Evolutionary conservation across 2,329 filamentous ascomycete species (phyloP), one percentile per base, ranked within the genome.

Genomic region (Fusarium lyarnte): DNA sequence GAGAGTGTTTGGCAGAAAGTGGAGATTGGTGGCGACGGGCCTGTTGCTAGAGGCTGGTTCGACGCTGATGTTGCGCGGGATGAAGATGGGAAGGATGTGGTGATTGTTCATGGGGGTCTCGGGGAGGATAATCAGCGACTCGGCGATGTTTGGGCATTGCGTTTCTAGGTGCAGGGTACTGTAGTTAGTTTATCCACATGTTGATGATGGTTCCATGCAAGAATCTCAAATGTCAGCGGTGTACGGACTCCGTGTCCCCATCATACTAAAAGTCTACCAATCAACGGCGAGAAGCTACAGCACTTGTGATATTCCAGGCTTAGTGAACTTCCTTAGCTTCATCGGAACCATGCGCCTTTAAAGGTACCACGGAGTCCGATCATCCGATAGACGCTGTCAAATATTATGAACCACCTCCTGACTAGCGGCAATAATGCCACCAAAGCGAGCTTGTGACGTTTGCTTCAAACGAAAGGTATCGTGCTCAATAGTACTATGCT

Each of bases 11-110:
- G 62, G 62, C 1, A 41, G 6, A 64, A 7, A 3, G 12, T 46
- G 7, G 23, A 55, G 1, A 13, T n/a, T 3, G 13, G 19, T 8
- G 39, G 13, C 3, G 21, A 25, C 1, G 33, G 8, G 2, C 62
- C 62, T 25, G 58, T 27, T n/a, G 58, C 58, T 2, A 43, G 62
- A 2, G 58, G 62, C 2, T 64, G 62, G 62, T 64, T 63, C 6
- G 58, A 64, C 7, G 39, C 58, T 25, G 39, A 63, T 19, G 5
- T 10, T 6, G 17, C 10, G 2, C 10, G 36, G 9, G 13, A 6
- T 3, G 21, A 6, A 7, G 7, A 11, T 23, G 33, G 0, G 2
- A 16, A 21, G 2, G 16, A 45, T 33, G 12, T 5, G 2, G 19
- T 45, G 8, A 5, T 64, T 19, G 8, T 63, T 0, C 39, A 64